phyloP scores from a whole-genome alignment of 495 filamentous ascomycete species.

The Paragyromitra xinjiangensis region DNA sequence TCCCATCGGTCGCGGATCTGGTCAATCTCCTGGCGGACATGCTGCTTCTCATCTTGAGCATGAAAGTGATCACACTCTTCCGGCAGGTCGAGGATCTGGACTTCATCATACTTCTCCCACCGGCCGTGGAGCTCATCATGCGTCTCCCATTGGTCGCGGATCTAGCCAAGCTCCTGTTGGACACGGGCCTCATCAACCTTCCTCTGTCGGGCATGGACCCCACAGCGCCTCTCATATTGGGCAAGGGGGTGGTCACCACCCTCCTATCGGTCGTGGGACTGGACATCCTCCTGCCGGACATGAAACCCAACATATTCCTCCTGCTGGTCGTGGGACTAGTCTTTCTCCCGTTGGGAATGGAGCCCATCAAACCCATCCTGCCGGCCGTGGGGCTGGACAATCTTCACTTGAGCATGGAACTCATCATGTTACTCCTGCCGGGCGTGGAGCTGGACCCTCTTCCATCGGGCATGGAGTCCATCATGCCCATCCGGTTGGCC shows the following conservation, averaged over 20 bases:
- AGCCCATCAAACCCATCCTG: background rate
- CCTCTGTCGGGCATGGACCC: background rate
- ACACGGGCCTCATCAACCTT: background rate
- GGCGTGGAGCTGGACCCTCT: background rate
- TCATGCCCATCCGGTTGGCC: background rate
- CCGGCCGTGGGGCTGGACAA: conserved; percentile 10
- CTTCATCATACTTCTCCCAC: background rate
- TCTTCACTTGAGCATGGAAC: background rate
- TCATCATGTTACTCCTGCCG: background rate
- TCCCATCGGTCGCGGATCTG: background rate
- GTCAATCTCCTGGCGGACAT: background rate
- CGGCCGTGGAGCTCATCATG: conserved; percentile 2
- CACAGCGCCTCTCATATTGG: background rate
- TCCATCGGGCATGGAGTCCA: background rate
- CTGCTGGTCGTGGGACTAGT: background rate
- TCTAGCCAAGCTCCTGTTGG: background rate
- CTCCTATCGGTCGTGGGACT: conserved; percentile 1
- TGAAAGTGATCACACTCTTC: background rate
- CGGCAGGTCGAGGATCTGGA: background rate
- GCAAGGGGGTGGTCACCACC: background rate
- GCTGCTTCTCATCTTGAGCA: background rate
- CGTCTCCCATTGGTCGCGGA: background rate
- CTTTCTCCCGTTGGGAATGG: background rate
- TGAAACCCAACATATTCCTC: background rate
- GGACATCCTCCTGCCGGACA: background rate